A percentile compares a stretch with the other conserved stretches of the same genome.
phyloP scores from a whole-genome alignment of 177 flowering plant genomes.

The Telopea speciosissima region DNA sequence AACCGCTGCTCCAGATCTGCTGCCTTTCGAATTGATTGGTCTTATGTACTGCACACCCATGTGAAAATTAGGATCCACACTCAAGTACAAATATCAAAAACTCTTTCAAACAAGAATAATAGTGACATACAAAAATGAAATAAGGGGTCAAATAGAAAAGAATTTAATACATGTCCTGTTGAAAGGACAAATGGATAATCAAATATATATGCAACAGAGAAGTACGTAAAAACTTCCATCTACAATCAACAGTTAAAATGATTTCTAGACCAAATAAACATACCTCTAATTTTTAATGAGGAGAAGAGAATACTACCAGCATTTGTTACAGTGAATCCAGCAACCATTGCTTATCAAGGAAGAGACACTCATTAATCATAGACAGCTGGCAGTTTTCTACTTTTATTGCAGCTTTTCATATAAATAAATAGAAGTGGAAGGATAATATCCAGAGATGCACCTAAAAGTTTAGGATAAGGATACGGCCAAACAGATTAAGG shows the following conservation, averaged over 20 bases:
- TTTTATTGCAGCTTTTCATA: not conserved
- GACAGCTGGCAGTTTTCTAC: too few species aligned
- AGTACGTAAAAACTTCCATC: too few species aligned
- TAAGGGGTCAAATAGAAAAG: not conserved
- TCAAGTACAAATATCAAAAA: not conserved
- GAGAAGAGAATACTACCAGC: too few species aligned
- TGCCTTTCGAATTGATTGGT: conserved; percentile 20
- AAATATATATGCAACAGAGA: too few species aligned
- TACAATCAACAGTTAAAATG: too few species aligned
- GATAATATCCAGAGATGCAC: not conserved
- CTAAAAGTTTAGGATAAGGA: not conserved
- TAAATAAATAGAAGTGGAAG: not conserved
- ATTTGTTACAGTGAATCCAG: not conserved
- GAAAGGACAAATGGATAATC: too few species aligned
- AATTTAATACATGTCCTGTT: too few species aligned
- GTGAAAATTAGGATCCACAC: conserved; percentile 3
- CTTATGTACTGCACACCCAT: conserved; percentile 27
- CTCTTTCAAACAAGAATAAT: not conserved
- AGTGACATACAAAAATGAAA: not conserved
- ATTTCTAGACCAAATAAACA: too few species aligned
- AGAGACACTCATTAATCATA: too few species aligned
- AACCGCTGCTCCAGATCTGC: conserved; percentile 14
- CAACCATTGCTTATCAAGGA: not conserved
- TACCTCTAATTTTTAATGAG: too few species aligned
- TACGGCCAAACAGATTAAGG: not conserved